Evolutionary conservation across 2,329 filamentous ascomycete genomes (phyloP).

Genomic region (Didymella pomorum): DNA sequence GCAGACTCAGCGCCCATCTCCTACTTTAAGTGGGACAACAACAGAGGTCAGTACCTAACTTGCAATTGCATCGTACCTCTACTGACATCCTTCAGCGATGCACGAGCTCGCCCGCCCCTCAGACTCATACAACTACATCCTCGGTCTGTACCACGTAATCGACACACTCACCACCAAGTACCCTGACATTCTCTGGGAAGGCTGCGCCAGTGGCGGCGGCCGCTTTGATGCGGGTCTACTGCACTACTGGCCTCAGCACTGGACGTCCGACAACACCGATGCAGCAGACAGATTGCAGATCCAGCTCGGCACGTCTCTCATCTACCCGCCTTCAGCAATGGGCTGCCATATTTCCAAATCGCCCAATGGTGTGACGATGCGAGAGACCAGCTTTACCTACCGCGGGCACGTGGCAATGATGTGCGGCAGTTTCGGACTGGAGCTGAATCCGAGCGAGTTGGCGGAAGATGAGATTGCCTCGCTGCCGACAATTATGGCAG

Average conservation of each 20-base stretch:
- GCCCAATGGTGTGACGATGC: conserved; percentile 65
- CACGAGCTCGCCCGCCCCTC: conserved; percentile 66
- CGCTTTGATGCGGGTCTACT: conserved; percentile 69
- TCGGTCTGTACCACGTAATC: conserved; percentile 70
- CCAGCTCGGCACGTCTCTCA: conserved; percentile 69
- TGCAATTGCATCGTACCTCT: not conserved
- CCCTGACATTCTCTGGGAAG: conserved; percentile 70
- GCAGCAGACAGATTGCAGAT: conserved; percentile 67
- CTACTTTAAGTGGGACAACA: conserved; percentile 75
- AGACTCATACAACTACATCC: conserved; percentile 66
- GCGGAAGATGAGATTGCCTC: conserved; percentile 60
- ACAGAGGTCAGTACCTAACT: conserved; percentile 55
- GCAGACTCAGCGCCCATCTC: conserved; percentile 62
- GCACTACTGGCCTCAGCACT: conserved; percentile 71
- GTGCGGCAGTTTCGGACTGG: conserved; percentile 72
- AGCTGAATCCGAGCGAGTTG: conserved; percentile 66
- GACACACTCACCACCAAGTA: conserved; percentile 66
- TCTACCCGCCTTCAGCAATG: conserved; percentile 70
- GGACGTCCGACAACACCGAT: conserved; percentile 73
- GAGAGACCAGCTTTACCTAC: conserved; percentile 65
- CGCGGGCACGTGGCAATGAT: conserved; percentile 73
- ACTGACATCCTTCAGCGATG: conserved; percentile 47
- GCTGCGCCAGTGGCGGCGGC: conserved; percentile 70
- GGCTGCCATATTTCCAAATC: conserved; percentile 70
- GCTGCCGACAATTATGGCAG: conserved; percentile 63